phyloP scores from a whole-genome alignment of 1,139 yeast genomes.

The Kazachstania sp. region DNA sequence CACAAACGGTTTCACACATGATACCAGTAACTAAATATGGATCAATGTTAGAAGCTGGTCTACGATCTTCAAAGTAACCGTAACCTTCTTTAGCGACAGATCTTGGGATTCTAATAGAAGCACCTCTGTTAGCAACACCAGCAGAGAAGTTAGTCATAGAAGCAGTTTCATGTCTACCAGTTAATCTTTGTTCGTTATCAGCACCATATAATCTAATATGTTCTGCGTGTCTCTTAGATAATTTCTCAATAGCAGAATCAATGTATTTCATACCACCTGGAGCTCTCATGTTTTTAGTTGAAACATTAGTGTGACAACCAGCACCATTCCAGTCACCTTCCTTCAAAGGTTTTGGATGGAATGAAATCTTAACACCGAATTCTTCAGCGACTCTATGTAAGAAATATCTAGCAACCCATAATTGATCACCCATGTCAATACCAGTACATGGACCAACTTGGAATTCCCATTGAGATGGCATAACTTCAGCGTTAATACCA shows the following conservation, averaged over 20 bases:
- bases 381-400: conserved; percentile 95
- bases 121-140: conserved; percentile 99
- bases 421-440: conserved; percentile 92
- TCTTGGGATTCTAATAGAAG: conserved; percentile 96
- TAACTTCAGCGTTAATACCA: conserved; percentile 98
- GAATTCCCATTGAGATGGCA: conserved; percentile 99
- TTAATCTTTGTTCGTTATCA: conserved; percentile 89
- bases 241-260: conserved; percentile 85
- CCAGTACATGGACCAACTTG: conserved; percentile 99
- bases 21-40: conserved; percentile 98
- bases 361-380: conserved; percentile 94
- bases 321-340: conserved; percentile 99
- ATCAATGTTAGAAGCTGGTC: conserved; percentile 99
- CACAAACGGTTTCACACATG: conserved; percentile 94
- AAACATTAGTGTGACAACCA: conserved; percentile 98
- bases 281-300: conserved; percentile 81
- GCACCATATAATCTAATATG: conserved; percentile 92
- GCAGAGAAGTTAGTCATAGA: conserved; percentile 82
- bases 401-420: conserved; percentile 93
- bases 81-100: conserved; percentile 95
- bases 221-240: conserved; percentile 93
- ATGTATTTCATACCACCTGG: conserved; percentile 95
- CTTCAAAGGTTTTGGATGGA: conserved; percentile 97
- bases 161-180: conserved; percentile 98
- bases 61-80: conserved; percentile 99